Percentiles rank a stretch among this genome's conserved stretches.
Evolutionary conservation across 1,284 basidiomycete genomes (phyloP).

Genomic region (Ceraceosorus guamensis): DNA sequence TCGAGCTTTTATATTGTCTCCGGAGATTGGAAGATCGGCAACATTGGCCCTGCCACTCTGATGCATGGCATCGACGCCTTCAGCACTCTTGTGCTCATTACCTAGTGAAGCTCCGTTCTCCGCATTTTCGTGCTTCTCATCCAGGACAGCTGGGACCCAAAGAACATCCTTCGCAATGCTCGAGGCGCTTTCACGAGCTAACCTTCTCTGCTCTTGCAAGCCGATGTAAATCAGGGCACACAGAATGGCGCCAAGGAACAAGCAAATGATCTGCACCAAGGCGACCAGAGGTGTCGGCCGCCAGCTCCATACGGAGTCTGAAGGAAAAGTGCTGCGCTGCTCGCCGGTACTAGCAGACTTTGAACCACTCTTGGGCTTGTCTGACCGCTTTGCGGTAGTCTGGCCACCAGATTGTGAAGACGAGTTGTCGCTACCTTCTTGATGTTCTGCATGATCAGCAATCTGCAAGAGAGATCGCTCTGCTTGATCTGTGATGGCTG

Average conservation of each 20-base stretch:
- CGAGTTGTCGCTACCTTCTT: too few species aligned
- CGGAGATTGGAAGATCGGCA: neutral
- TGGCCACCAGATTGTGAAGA: too few species aligned
- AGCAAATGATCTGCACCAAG: slow-evolving; percentile 21
- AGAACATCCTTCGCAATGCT: slow-evolving; percentile 33
- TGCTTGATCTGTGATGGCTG: neutral
- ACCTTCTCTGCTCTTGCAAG: slow-evolving; percentile 23
- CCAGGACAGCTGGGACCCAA: slow-evolving; percentile 16
- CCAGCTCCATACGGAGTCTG: neutral
- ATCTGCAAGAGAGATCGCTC: slow-evolving; percentile 2
- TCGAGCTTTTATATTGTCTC: neutral
- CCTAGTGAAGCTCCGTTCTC: neutral
- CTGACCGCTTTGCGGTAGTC: too few species aligned
- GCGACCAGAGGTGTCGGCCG: slow-evolving; percentile 6
- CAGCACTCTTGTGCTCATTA: too few species aligned
- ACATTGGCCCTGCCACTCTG: too few species aligned
- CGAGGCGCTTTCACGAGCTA: slow-evolving; percentile 17
- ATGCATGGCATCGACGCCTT: too few species aligned
- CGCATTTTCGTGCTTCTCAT: slow-evolving; percentile 1
- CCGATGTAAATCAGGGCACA: slow-evolving; percentile 26
- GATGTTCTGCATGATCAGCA: slow-evolving; percentile 5
- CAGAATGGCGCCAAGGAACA: slow-evolving; percentile 24
- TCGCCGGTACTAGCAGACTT: neutral
- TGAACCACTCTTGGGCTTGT: too few species aligned
- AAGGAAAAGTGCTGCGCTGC: neutral